These are phyloP conservation scores for Aureobasidium sp. DNA, from an alignment of 2,329 filamentous ascomycete genomes.

Conservation along the genomic window DNA sequence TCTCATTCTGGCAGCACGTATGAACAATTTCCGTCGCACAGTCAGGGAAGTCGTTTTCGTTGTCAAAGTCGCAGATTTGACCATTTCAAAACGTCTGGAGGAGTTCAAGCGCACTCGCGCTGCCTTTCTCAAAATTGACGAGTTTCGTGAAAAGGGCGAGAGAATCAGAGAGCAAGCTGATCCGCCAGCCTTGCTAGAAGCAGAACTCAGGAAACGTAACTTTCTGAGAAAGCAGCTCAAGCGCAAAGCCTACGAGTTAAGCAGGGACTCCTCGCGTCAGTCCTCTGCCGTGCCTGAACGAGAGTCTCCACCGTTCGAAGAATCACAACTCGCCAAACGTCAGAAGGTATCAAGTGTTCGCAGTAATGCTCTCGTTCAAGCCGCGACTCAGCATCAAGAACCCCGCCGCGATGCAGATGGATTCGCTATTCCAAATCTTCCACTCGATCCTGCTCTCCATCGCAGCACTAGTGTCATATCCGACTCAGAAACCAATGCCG, in stretches of 20 bases:
- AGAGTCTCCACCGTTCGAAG: slow-evolving; percentile 2
- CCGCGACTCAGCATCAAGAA: slow-evolving; percentile 14
- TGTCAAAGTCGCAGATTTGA: slow-evolving; percentile 91
- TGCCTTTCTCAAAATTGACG: slow-evolving; percentile 76
- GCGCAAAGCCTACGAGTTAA: slow-evolving; percentile 20
- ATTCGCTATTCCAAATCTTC: slow-evolving; percentile 34
- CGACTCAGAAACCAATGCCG: slow-evolving; percentile 22
- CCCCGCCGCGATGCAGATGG: slow-evolving; percentile 35
- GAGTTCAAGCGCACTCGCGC: slow-evolving; percentile 87
- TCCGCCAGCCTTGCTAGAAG: slow-evolving; percentile 73
- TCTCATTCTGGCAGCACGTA: slow-evolving; percentile 86
- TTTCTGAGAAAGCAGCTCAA: slow-evolving; percentile 27
- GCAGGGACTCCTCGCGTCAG: slow-evolving; percentile 23
- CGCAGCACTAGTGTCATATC: slow-evolving; percentile 21
- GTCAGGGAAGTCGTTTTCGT: slow-evolving; percentile 95
- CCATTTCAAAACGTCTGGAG: slow-evolving; percentile 81
- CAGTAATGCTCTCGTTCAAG: slow-evolving; percentile 7
- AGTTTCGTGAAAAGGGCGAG: slow-evolving; percentile 68
- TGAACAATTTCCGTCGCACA: slow-evolving; percentile 95
- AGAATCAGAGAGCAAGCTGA: slow-evolving; percentile 64
- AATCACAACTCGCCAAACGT: slow-evolving; percentile 18
- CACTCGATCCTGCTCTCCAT: slow-evolving; percentile 22
- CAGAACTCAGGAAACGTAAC: slow-evolving; percentile 44
- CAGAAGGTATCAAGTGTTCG: slow-evolving; percentile 20
- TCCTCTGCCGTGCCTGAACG: slow-evolving; percentile 14